A percentile compares a stretch with the other conserved stretches of the same genome.
Conservation (phyloP, 2,329 filamentous ascomycete genomes). For the Xylaria sp. region DNA sequence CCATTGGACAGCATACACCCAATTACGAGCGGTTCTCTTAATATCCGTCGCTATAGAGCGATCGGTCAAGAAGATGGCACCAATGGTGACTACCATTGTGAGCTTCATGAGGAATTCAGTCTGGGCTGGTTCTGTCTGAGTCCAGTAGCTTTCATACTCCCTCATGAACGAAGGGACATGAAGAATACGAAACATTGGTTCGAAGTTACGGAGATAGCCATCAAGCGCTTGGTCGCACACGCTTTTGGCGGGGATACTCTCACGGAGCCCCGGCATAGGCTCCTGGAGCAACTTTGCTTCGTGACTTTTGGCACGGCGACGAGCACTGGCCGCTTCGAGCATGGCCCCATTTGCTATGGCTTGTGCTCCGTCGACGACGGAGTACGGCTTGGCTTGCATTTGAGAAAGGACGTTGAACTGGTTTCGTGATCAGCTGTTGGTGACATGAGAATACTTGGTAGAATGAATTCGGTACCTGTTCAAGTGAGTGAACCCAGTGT, state of each 20-base stretch:
- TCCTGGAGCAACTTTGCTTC: slow-evolving; percentile 32
- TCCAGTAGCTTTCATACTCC: slow-evolving; percentile 41
- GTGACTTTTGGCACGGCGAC: slow-evolving; percentile 31
- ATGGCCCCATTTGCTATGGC: slow-evolving; percentile 22
- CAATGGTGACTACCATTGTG: slow-evolving; percentile 43
- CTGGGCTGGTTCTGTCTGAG: not conserved
- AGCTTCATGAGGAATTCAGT: slow-evolving; percentile 40
- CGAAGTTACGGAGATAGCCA: slow-evolving; percentile 42
- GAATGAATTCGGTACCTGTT: slow-evolving; percentile 34
- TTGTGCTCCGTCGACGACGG: slow-evolving; percentile 28
- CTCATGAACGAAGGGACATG: slow-evolving; percentile 41
- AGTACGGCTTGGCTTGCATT: slow-evolving; percentile 35
- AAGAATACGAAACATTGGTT: slow-evolving; percentile 42
- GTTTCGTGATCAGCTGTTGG: slow-evolving; percentile 14
- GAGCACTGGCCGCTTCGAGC: slow-evolving; percentile 30
- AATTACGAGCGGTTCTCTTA: slow-evolving; percentile 42
- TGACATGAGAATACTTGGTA: not conserved
- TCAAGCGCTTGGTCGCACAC: slow-evolving; percentile 39
- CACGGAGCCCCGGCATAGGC: slow-evolving; percentile 31
- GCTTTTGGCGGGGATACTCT: slow-evolving; percentile 34
- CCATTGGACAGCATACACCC: slow-evolving; percentile 45
- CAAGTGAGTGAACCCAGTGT: slow-evolving; percentile 41
- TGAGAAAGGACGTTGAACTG: slow-evolving; percentile 37
- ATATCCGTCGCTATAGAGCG: slow-evolving; percentile 36
- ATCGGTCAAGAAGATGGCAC: slow-evolving; percentile 40